phyloP scores from a whole-genome alignment of 805 yeast genomes.

The Vanderwaltozyma verrucispora region DNA sequence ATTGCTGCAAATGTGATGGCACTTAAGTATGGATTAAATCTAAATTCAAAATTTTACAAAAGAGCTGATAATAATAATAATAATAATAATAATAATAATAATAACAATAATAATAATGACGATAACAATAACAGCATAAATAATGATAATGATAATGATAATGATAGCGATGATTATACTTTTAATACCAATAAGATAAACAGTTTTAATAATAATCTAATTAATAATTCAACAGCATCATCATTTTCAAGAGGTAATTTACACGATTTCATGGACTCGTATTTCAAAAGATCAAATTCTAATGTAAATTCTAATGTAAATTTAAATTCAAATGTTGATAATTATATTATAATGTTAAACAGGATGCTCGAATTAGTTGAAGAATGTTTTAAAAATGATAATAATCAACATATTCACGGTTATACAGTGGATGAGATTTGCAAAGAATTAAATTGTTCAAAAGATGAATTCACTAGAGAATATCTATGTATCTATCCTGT shows the following conservation, averaged over 20 bases:
- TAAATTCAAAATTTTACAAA: neutral
- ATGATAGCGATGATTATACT: neutral
- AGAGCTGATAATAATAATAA: neutral
- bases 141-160: neutral
- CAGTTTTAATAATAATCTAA: too few relatives aligned
- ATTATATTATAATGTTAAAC: conserved; percentile 16
- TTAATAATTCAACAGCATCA: neutral
- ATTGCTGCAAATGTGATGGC: conserved; percentile 56
- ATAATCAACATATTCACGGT: conserved; percentile 28
- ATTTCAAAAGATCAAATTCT: conserved; percentile 28
- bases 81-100: too few relatives aligned
- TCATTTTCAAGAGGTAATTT: conserved; percentile 39
- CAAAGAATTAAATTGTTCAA: conserved; percentile 32
- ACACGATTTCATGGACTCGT: conserved; percentile 51
- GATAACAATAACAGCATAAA: too few relatives aligned
- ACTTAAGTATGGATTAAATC: conserved; percentile 28
- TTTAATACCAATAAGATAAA: neutral
- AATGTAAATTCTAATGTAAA: too few relatives aligned
- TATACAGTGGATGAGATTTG: conserved; percentile 42
- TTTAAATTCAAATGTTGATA: neutral
- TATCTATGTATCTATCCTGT: conserved; percentile 47
- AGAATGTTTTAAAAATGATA: conserved; percentile 29
- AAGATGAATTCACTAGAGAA: conserved; percentile 33
- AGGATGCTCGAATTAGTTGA: conserved; percentile 38
- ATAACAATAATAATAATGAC: neutral